Base-by-base conservation (phyloP, 169 alveolate species). In the Plasmodium gallinaceum region DNA sequence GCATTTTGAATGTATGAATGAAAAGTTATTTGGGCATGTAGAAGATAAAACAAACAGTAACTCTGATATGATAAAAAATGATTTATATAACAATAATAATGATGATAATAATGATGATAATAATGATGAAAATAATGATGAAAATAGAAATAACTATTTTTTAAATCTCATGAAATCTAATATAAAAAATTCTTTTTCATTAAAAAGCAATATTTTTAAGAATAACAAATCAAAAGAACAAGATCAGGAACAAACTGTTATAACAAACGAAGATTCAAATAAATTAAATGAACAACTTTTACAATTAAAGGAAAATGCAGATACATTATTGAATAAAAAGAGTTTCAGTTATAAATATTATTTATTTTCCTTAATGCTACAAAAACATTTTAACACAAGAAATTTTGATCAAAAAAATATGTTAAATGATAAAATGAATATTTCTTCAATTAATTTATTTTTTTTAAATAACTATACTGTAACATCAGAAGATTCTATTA, bases 131-230 rank as follows among this genome's bases (percentile, higher is more conserved):
- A 39, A 45, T 6, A 51, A 54, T 16, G 78, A 65, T 20, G 46
- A 64, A 64, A 51, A 20, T 42, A 65, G 39, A n/a, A 78, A 65
- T 32, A 78, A 8, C 3, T 65, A 32, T 20, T 58, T 78, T 43
- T 18, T 78, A 42, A 64, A 65, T 16, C 12, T 78, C 3, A 65
- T 78, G 76, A 78, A 78, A 58, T 64, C 78, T 18, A 78, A 69
- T n/a, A 57, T 78, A 10, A 66, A 58, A 57, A 62, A 46, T 26
- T 68, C 89, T 5, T 20, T 64, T 16, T 78, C 89, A 0, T 32
- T 65, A 18, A 22, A 64, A 20, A 48, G 70, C 1, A 45, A 24
- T 2, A 39, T 57, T 24, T 7, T 45, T 52, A 70, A 39, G 42
- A 68, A 51, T 9, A 46, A 58, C 18, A 22, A 74, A 42, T 39